phyloP scores from a whole-genome alignment of 805 yeast species.

The Starmerella asiatica region DNA sequence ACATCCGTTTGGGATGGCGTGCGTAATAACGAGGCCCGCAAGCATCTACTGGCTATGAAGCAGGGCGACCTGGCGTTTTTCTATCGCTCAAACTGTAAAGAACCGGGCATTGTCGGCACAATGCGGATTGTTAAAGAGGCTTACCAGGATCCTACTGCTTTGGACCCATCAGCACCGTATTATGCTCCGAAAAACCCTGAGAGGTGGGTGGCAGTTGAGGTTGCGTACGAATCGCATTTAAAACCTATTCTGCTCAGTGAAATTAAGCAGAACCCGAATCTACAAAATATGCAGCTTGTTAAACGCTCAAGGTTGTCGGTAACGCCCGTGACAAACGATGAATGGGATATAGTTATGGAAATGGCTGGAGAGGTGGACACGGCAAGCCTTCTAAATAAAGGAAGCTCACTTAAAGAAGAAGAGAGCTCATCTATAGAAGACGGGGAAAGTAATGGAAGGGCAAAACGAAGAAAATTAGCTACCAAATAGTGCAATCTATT shows the following conservation, averaged over 20 bases:
- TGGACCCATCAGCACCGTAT: slow-evolving; percentile 33
- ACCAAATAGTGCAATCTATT: too few species aligned
- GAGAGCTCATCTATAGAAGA: too few species aligned
- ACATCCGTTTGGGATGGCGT: slow-evolving; percentile 48
- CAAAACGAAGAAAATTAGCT: too few species aligned
- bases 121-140: slow-evolving; percentile 25
- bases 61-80: slow-evolving; percentile 37
- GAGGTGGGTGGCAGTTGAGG: slow-evolving; percentile 47
- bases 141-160: slow-evolving; percentile 27
- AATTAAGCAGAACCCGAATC: slow-evolving; percentile 27
- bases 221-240: slow-evolving; percentile 33
- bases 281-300: slow-evolving; percentile 34
- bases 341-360: slow-evolving; percentile 31
- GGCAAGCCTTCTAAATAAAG: too few species aligned
- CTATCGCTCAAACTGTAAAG: slow-evolving; percentile 43
- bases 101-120: slow-evolving; percentile 44
- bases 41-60: slow-evolving; percentile 37
- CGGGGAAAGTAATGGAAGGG: too few species aligned
- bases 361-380: too few species aligned
- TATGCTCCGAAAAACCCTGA: slow-evolving; percentile 39
- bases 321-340: slow-evolving; percentile 34
- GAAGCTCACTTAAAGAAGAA: too few species aligned
- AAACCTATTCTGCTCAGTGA: slow-evolving; percentile 33
- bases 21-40: slow-evolving; percentile 44
- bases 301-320: slow-evolving; percentile 41